phyloP scores from a whole-genome alignment of 805 yeast genomes.

The Zygotorulaspora florentina region DNA sequence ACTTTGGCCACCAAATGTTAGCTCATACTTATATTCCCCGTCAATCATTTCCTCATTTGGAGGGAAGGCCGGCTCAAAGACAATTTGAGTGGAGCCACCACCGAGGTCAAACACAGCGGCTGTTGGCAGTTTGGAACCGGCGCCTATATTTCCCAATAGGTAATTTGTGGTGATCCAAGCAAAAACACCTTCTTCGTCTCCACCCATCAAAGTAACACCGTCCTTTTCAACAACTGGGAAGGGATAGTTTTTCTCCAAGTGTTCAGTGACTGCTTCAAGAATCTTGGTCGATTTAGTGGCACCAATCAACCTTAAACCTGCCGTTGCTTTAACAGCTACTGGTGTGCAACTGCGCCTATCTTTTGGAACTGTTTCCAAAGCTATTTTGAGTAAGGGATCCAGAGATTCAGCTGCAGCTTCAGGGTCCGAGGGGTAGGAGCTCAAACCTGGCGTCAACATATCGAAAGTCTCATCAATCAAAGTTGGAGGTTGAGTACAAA shows the following conservation, averaged over 20 bases:
- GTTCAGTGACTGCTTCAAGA: slow-evolving; percentile 67
- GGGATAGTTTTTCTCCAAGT: slow-evolving; percentile 77
- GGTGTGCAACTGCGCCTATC: slow-evolving; percentile 78
- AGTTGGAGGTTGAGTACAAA: slow-evolving; percentile 78
- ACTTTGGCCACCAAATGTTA: slow-evolving; percentile 75
- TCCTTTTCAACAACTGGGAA: slow-evolving; percentile 85
- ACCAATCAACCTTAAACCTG: slow-evolving; percentile 88
- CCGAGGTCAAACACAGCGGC: slow-evolving; percentile 98
- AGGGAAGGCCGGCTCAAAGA: slow-evolving; percentile 84
- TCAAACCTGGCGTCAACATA: slow-evolving; percentile 90
- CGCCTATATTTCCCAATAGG: slow-evolving; percentile 88
- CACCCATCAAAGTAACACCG: slow-evolving; percentile 91
- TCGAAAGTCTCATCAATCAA: slow-evolving; percentile 76
- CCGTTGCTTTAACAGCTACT: slow-evolving; percentile 95
- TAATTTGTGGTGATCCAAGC: slow-evolving; percentile 98
- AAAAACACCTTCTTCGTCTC: slow-evolving; percentile 94
- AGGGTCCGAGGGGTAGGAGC: slow-evolving; percentile 76
- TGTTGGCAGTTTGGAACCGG: slow-evolving; percentile 66
- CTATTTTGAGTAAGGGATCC: slow-evolving; percentile 73
- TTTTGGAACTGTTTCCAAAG: slow-evolving; percentile 73
- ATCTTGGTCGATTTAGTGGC: slow-evolving; percentile 66
- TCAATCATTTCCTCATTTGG: slow-evolving; percentile 62
- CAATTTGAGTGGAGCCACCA: slow-evolving; percentile 98
- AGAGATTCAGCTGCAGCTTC: slow-evolving; percentile 85
- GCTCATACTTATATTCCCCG: slow-evolving; percentile 83